Evolutionary conservation across 2,329 filamentous ascomycete genomes (phyloP).

Genomic region (Ceratocystis harringtonii): DNA sequence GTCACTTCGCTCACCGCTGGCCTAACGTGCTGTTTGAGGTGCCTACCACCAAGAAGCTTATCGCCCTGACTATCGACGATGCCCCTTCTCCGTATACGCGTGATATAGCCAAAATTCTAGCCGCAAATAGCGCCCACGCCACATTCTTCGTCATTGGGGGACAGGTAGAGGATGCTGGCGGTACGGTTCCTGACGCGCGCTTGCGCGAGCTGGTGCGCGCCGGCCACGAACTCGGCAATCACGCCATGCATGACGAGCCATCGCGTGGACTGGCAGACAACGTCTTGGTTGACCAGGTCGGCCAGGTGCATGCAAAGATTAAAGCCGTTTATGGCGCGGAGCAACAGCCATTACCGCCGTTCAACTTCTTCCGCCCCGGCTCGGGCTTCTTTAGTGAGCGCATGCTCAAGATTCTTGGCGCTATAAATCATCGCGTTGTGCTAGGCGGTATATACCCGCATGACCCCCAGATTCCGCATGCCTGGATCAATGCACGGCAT

Average conservation of each 20-base stretch:
- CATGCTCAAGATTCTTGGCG: constrained; percentile 48
- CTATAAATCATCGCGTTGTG: constrained; percentile 55
- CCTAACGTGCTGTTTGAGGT: constrained; percentile 69
- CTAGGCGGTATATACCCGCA: constrained; percentile 78
- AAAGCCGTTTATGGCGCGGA: constrained; percentile 38
- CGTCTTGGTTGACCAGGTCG: constrained; percentile 48
- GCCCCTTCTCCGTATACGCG: constrained; percentile 58
- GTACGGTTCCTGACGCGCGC: constrained; percentile 29
- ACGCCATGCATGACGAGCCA: constrained; percentile 78
- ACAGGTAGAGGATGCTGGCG: constrained; percentile 43
- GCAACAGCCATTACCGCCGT: constrained; percentile 31
- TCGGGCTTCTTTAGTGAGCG: constrained; percentile 64
- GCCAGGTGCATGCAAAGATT: constrained; percentile 46
- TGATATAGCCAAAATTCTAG: constrained; percentile 55
- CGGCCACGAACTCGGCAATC: constrained; percentile 67
- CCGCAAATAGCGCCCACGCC: constrained; percentile 50
- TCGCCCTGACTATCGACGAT: constrained; percentile 80
- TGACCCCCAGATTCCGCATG: constrained; percentile 67
- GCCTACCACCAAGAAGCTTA: constrained; percentile 41
- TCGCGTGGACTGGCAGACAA: constrained; percentile 44
- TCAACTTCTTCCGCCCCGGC: constrained; percentile 66
- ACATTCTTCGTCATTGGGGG: constrained; percentile 83
- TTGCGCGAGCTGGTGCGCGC: constrained; percentile 43
- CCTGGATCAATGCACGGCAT: constrained; percentile 58
- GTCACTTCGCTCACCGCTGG: constrained; percentile 54